These are phyloP conservation scores for Botryotinia narcissicola DNA, from an alignment of 2,329 filamentous ascomycete genomes.

Conservation along the genomic window DNA sequence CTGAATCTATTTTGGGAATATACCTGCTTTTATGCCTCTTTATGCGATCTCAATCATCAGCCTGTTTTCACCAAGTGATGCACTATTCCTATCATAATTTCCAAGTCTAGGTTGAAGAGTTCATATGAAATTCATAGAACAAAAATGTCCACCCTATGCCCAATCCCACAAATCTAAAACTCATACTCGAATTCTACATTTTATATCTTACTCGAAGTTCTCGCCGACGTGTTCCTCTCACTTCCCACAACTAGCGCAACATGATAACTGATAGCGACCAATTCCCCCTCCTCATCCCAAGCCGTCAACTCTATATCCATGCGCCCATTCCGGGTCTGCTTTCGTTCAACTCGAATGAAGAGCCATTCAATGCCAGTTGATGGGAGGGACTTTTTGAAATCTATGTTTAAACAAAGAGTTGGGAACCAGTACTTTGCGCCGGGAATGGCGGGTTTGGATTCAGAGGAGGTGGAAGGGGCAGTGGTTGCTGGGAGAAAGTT, in stretches of 20 bases:
- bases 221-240: slow-evolving; percentile 54
- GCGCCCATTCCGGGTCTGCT: slow-evolving; percentile 66
- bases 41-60: background rate
- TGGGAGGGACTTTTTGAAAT: slow-evolving; percentile 72
- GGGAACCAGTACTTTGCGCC: slow-evolving; percentile 40
- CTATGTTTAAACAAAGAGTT: slow-evolving; percentile 71
- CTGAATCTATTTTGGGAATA: background rate
- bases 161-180: background rate
- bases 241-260: slow-evolving; percentile 61
- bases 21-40: background rate
- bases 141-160: background rate
- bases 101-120: background rate
- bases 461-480: slow-evolving; percentile 47
- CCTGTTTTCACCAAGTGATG: background rate
- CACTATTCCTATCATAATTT: background rate
- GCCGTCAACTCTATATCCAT: slow-evolving; percentile 73
- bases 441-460: slow-evolving; percentile 45
- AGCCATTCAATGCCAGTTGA: slow-evolving; percentile 70
- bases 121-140: background rate
- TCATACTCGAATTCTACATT: slow-evolving; percentile 1
- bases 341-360: slow-evolving; percentile 62
- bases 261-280: slow-evolving; percentile 68
- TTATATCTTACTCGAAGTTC: slow-evolving; percentile 27
- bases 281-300: slow-evolving; percentile 59
- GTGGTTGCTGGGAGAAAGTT: background rate